Evolutionary conservation across 495 filamentous ascomycete genomes (phyloP).

Genomic region (Neurospora tetrasperma): DNA sequence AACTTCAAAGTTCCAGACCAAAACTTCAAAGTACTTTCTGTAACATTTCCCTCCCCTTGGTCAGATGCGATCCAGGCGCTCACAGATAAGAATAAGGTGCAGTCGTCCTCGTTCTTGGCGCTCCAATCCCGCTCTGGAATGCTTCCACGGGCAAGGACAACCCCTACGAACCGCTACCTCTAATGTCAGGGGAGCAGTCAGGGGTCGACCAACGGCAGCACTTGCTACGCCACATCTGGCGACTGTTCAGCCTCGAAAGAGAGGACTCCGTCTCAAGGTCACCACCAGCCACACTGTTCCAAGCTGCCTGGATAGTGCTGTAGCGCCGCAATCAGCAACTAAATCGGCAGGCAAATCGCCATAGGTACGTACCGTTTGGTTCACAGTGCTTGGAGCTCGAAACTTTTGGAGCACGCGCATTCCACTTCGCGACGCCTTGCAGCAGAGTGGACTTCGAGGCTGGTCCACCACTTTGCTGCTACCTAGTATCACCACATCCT

Average conservation of each 20-base stretch:
- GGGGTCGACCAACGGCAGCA: not conserved
- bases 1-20: not conserved
- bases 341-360: too few relatives aligned
- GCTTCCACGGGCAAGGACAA: not conserved
- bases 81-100: not conserved
- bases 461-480: not conserved
- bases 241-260: not conserved
- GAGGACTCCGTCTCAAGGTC: not conserved
- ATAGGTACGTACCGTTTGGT: too few relatives aligned
- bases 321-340: too few relatives aligned
- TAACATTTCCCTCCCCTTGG: not conserved
- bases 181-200: not conserved
- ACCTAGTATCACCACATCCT: not conserved
- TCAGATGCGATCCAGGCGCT: not conserved
- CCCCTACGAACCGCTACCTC: not conserved
- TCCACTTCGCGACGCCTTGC: not conserved
- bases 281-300: not conserved
- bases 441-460: not conserved
- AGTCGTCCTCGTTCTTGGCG: not conserved
- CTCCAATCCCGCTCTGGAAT: not conserved
- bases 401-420: slow-evolving; percentile 1
- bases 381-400: not conserved
- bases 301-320: not conserved
- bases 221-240: not conserved
- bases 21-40: not conserved